Percentiles rank a stretch among this genome's conserved stretches.
phyloP scores from a whole-genome alignment of 2,329 filamentous ascomycete species.

The Dactylellina leptospora region DNA sequence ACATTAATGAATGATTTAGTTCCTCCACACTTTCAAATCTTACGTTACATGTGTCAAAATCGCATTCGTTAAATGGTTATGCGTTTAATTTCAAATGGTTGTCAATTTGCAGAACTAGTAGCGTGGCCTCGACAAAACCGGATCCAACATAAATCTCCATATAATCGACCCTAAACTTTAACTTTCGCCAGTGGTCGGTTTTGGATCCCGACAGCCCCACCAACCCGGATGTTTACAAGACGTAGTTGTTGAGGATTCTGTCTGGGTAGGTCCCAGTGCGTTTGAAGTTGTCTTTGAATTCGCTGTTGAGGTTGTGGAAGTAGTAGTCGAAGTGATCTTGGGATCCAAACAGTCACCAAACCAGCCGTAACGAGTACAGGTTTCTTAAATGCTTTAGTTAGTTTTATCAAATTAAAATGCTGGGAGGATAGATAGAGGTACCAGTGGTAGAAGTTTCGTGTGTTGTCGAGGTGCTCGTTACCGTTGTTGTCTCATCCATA shows the following conservation, averaged over 20 bases:
- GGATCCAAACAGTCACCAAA: conserved; percentile 57
- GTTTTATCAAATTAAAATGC: neutral
- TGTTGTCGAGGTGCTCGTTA: conserved; percentile 53
- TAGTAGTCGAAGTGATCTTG: conserved; percentile 34
- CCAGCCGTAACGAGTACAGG: conserved; percentile 56
- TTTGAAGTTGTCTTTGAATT: conserved; percentile 57
- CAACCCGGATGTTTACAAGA: conserved; percentile 40
- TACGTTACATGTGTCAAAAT: no score
- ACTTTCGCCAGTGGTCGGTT: no score
- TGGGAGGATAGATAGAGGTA: conserved; percentile 12
- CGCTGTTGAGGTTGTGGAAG: conserved; percentile 52
- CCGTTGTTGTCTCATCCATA: conserved; percentile 55
- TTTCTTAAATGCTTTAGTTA: conserved; percentile 12
- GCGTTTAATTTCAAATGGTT: no score
- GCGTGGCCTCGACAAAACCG: no score
- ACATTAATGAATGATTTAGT: no score
- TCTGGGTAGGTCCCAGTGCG: conserved; percentile 53
- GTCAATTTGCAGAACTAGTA: no score
- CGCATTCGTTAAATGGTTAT: no score
- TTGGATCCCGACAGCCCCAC: conserved; percentile 53
- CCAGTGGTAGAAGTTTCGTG: conserved; percentile 42
- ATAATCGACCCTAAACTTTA: no score
- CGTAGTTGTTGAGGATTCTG: conserved; percentile 48
- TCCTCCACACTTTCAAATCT: no score
- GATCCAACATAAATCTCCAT: no score